Evolutionary conservation across 768 basidiomycete genomes (phyloP), one percentile per base, ranked within the genome.

Genomic region (Sporobolomyces pararoseus): DNA sequence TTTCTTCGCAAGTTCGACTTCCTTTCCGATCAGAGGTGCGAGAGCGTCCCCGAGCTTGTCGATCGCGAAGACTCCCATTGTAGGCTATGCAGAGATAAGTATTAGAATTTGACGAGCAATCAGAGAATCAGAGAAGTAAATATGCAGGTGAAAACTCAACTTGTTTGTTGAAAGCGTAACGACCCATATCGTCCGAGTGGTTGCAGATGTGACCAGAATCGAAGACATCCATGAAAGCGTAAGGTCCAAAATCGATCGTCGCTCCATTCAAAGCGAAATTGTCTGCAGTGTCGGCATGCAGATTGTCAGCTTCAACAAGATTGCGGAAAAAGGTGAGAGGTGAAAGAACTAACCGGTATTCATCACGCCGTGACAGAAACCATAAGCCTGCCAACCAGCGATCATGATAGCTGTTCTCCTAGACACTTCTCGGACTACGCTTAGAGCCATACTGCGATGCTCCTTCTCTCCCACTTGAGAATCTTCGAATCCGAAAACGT

Each of bases 311-410:
- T 17, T 9, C 39, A 42, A 9, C 9, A 17, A 42, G 39, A 42
- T n/a, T n/a, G 39, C 46, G 46, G 21, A 47, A 23, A 47, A n/a
- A 27, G 21, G 14, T 9, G 37, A 23, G 37, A 42, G 21, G n/a
- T n/a, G n/a, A n/a, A n/a, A n/a, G n/a, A n/a, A 29, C 57, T 9
- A 19, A 44, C 57, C 57, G 25, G 94, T 95, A 77, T 98, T 98
- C 75, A 99, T 91, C 44, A 99, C 95, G 0, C 91, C 92, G n/a
- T 66, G 61, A n/a, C 29, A 16, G 32, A 60, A 61, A 12, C 37
- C 91, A 78, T 89, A 89, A 10, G 86, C 91, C 80, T 98, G 95
- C 96, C 96, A 98, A 5, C 84, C 88, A 14, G 93, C 96, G 0
- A 93, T 90, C 89, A 94, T 98, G 77, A 82, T 82, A 51, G 90